Evolutionary conservation across 2,329 filamentous ascomycete species (phyloP).

Genomic region (Geosmithia morbida): DNA sequence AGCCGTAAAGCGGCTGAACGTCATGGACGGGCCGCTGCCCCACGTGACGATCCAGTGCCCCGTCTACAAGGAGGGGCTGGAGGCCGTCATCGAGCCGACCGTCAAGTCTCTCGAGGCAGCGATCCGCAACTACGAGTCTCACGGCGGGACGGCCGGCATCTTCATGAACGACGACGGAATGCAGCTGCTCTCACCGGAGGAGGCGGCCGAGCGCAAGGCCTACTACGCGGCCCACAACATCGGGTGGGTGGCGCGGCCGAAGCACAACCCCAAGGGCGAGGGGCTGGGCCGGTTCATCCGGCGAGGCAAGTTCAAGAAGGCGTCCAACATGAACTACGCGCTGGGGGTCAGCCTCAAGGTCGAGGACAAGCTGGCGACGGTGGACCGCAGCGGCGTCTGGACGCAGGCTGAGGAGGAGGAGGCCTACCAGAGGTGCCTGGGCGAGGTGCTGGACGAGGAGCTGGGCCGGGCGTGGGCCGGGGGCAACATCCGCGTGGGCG

Average conservation of each 20-base stretch:
- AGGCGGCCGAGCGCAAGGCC: conserved; percentile 23
- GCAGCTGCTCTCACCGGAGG: conserved; percentile 28
- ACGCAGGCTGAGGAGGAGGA: conserved; percentile 18
- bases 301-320: conserved; percentile 57
- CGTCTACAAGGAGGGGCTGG: conserved; percentile 25
- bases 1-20: conserved; percentile 4
- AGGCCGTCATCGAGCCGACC: conserved; percentile 30
- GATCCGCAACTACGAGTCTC: conserved; percentile 33
- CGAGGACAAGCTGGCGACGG: conserved; percentile 22
- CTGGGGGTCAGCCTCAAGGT: conserved; percentile 46
- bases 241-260: conserved; percentile 31
- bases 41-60: conserved; percentile 30
- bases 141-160: conserved; percentile 31
- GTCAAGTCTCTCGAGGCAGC: conserved; percentile 31
- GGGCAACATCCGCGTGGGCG: conserved; percentile 45
- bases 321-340: conserved; percentile 64
- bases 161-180: conserved; percentile 51
- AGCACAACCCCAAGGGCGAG: conserved; percentile 16
- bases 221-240: conserved; percentile 35
- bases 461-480: conserved; percentile 34
- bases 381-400: conserved; percentile 7
- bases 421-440: conserved; percentile 33
- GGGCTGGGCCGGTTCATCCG: conserved; percentile 32
- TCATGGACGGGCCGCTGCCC: conserved; percentile 13
- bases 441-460: conserved; percentile 34